Conservation (phyloP, 2,329 filamentous ascomycete genomes). For the Cryphonectria carpinicola region DNA sequence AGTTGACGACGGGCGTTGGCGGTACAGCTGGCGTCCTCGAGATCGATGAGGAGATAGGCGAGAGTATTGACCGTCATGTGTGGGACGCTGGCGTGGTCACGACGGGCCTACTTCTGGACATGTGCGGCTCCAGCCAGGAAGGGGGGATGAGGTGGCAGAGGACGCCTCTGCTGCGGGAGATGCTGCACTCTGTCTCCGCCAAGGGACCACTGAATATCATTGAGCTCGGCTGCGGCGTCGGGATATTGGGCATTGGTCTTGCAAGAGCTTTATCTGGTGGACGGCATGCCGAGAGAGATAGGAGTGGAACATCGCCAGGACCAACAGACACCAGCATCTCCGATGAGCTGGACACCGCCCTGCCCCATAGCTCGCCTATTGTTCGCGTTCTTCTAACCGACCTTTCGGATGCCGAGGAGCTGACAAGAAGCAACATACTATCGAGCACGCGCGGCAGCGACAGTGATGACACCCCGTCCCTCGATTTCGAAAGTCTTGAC, state of each 20-base stretch:
- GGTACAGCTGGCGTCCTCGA: not conserved
- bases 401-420: constrained; percentile 55
- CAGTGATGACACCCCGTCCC: not conserved
- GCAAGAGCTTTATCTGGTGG: constrained; percentile 38
- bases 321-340: not conserved
- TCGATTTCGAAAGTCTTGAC: constrained; percentile 58
- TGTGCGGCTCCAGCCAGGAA: constrained; percentile 13
- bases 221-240: constrained; percentile 62
- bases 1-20: constrained; percentile 41
- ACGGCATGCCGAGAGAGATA: not conserved
- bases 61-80: constrained; percentile 63
- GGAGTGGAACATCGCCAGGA: not conserved
- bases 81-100: constrained; percentile 62
- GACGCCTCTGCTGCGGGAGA: constrained; percentile 36
- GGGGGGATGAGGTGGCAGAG: constrained; percentile 1
- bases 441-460: constrained; percentile 29
- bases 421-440: constrained; percentile 52
- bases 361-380: constrained; percentile 28
- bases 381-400: constrained; percentile 56
- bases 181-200: constrained; percentile 35
- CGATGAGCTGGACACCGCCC: not conserved
- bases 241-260: constrained; percentile 57
- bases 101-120: constrained; percentile 37
- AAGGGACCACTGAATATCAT: constrained; percentile 46
- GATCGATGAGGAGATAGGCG: constrained; percentile 60